phyloP scores from a whole-genome alignment of 208 protist genomes.

The Acanthamoeba divionensis region DNA sequence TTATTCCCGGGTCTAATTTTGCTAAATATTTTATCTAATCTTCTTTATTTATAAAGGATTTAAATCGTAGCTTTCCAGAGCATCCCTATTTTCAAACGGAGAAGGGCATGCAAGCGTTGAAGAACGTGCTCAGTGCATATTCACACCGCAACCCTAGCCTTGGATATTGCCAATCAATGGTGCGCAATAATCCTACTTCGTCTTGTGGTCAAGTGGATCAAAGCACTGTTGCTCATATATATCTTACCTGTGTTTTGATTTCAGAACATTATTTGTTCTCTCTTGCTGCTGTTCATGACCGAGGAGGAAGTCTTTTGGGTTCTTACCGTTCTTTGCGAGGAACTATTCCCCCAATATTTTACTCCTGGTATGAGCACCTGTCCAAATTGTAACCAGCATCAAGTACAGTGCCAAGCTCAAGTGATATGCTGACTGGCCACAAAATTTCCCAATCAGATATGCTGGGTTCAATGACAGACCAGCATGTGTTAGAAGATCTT shows the following conservation, averaged over 20 bases:
- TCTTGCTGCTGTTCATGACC: slow-evolving; percentile 23
- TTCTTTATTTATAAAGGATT: slow-evolving; percentile 22
- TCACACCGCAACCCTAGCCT: slow-evolving; percentile 50
- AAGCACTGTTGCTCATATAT: background rate
- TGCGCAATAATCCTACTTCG: background rate
- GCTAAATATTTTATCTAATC: background rate
- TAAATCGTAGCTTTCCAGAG: slow-evolving; percentile 63
- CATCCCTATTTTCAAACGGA: slow-evolving; percentile 64
- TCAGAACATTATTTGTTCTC: slow-evolving; percentile 38
- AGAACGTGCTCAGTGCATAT: slow-evolving; percentile 63
- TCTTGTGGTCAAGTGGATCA: background rate
- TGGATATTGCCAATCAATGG: slow-evolving; percentile 52
- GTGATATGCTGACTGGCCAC: too few species aligned
- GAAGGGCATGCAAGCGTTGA: slow-evolving; percentile 28
- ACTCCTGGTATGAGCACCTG: background rate
- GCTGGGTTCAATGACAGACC: slow-evolving; percentile 39
- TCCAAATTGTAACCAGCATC: too few species aligned
- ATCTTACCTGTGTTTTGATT: background rate
- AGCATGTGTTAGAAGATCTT: slow-evolving; percentile 23
- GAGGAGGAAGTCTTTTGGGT: slow-evolving; percentile 43
- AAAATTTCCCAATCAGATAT: background rate
- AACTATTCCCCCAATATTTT: slow-evolving; percentile 40
- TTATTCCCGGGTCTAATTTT: background rate
- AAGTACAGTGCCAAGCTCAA: too few species aligned
- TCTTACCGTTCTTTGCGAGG: background rate